Conservation (phyloP, 2,329 filamentous ascomycete genomes). For the Alternaria arbusti region DNA sequence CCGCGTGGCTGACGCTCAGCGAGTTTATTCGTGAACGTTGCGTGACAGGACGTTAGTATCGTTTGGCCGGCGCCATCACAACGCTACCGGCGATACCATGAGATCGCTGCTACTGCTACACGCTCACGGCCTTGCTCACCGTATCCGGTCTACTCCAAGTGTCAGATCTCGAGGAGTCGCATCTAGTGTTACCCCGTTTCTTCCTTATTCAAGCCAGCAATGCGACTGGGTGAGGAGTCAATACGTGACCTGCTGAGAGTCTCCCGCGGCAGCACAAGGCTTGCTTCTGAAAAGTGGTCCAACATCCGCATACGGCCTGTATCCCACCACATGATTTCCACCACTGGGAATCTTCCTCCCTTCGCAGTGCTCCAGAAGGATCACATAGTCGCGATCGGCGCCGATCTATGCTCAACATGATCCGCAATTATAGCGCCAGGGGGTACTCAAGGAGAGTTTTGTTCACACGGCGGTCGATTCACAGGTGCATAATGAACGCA, state of each 20-base stretch:
- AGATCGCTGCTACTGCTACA: constrained; percentile 4
- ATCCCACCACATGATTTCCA: constrained; percentile 39
- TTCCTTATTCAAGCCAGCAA: constrained; percentile 1
- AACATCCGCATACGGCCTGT: constrained; percentile 30
- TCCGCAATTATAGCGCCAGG: constrained; percentile 20
- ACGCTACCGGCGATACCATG: constrained; percentile 23
- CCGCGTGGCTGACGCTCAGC: constrained; percentile 24
- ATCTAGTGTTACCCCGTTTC: not conserved
- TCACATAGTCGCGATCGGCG: constrained; percentile 31
- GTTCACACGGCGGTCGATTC: constrained; percentile 26
- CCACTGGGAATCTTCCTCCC: constrained; percentile 26
- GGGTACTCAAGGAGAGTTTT: constrained; percentile 18
- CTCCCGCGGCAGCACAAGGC: constrained; percentile 34
- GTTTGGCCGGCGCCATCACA: constrained; percentile 16
- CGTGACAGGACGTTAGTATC: constrained; percentile 26
- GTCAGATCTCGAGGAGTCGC: constrained; percentile 5
- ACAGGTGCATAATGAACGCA: constrained; percentile 24
- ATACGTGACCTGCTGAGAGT: constrained; percentile 11
- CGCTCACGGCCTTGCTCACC: constrained; percentile 9
- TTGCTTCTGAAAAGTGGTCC: constrained; percentile 33
- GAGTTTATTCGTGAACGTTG: constrained; percentile 30
- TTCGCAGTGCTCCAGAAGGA: constrained; percentile 24
- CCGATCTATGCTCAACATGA: constrained; percentile 31
- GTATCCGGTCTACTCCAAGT: constrained; percentile 9
- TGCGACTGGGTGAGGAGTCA: not conserved